phyloP scores from a whole-genome alignment of 208 protist species.

The Leishmania tropica region DNA sequence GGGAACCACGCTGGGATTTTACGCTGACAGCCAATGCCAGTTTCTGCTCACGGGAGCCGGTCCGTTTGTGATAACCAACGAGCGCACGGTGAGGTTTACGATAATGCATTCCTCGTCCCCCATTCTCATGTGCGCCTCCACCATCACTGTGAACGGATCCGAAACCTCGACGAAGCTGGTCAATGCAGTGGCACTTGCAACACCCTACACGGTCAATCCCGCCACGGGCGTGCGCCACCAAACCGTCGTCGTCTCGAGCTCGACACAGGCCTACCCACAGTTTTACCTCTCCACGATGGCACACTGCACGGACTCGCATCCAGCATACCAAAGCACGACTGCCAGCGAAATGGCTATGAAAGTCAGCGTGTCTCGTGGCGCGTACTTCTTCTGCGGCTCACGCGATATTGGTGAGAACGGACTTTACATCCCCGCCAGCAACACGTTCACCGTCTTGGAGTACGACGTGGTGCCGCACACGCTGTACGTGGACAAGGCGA shows the following conservation, averaged over 20 bases:
- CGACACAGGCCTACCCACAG: background rate
- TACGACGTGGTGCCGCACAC: conserved; percentile 12
- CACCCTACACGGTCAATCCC: background rate
- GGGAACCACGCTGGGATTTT: background rate
- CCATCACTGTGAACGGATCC: background rate
- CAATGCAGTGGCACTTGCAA: background rate
- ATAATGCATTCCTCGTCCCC: background rate
- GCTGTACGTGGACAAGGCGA: conserved; percentile 1
- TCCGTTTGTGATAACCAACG: background rate
- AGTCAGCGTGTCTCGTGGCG: background rate
- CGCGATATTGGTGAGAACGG: background rate
- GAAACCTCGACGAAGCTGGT: background rate
- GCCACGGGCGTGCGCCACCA: conserved; percentile 10
- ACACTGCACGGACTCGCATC: background rate
- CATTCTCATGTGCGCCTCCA: background rate
- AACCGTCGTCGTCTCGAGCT: background rate
- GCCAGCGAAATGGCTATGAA: background rate
- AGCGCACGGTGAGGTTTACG: background rate
- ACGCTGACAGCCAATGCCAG: background rate
- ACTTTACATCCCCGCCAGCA: conserved; percentile 1
- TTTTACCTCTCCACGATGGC: background rate
- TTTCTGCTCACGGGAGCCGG: background rate
- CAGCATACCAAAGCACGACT: background rate
- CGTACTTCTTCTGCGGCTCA: conserved; percentile 8
- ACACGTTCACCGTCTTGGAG: conserved; percentile 4